Evolutionary conservation across 2,329 filamentous ascomycete species (phyloP).

Genomic region (Akanthomyces uredinophilus): DNA sequence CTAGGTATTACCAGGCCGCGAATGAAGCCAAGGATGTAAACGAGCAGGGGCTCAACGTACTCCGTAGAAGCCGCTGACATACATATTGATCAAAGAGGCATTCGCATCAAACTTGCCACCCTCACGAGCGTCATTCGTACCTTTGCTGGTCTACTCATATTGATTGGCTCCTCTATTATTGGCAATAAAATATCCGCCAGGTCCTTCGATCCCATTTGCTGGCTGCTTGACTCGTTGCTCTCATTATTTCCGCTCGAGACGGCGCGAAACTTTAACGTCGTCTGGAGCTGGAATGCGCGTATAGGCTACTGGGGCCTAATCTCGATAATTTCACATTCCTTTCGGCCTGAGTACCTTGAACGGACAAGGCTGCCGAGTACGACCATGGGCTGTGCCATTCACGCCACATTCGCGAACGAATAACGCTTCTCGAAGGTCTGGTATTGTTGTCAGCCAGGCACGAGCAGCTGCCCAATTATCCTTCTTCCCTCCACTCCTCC

Average conservation of each 20-base stretch:
- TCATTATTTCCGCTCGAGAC: background rate
- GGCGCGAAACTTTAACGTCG: constrained; percentile 8
- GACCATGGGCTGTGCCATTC: background rate
- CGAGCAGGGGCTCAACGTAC: background rate
- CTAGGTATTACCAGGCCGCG: background rate
- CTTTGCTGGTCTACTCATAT: background rate
- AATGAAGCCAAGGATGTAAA: background rate
- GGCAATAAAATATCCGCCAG: background rate
- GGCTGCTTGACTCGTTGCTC: background rate
- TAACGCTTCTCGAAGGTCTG: background rate
- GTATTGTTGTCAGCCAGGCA: background rate
- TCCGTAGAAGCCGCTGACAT: background rate
- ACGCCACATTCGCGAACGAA: background rate
- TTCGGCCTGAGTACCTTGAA: background rate
- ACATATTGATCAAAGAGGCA: background rate
- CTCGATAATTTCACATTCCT: constrained; percentile 8
- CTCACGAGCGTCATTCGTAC: background rate
- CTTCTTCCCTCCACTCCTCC: background rate
- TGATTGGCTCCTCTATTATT: background rate
- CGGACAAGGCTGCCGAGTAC: background rate
- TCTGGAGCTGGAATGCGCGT: background rate
- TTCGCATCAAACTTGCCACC: background rate
- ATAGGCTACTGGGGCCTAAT: background rate
- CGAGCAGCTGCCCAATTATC: constrained; percentile 2
- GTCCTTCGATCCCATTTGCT: background rate